Evolutionary conservation across 2,329 filamentous ascomycete genomes (phyloP), one percentile per base, ranked within the genome.

Genomic region (Pyrenochaeta sp.): DNA sequence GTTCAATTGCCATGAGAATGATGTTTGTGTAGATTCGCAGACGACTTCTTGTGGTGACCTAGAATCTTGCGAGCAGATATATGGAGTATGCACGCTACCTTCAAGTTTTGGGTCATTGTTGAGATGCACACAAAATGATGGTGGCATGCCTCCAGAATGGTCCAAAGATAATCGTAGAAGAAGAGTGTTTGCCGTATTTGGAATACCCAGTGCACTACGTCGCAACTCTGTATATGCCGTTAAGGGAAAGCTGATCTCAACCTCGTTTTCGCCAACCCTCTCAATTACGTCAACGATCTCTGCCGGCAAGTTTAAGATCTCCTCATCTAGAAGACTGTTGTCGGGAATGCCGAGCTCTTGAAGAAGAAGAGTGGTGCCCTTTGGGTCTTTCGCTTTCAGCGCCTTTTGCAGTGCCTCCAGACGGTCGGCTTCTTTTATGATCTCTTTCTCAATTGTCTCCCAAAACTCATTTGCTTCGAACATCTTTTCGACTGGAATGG

Each of bases 161-260:
- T 61, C 56, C 4, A 68, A 21, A n/a, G 44, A 58, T 1, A 75
- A 35, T 4, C 69, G 64, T n/a, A 74, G 41, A 15, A 71, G 41
- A 2, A 73, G 33, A 10, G 51, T 64, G 2, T 63, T 66, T 7
- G 70, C 65, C 3, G 27, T 42, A 11, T 37, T 40, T 6, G 64
- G 66, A 1, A 68, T 42, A 15, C 68, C 72, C 54, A 73, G 60
- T 3, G 61, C 69, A 5, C 20, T 44, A n/a, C 66, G 60, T 40
- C 73, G 62, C 2, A 74, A 46, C 1, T 63, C 56, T 1, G 64
- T 71, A 7, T 65, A 54, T 1, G 52, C 20, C 12, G 45, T 49
- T 11, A 75, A 43, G 4, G 66, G 60, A 29, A 75, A 72, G 30
- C 57, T 68, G 3, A 74, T 61, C 47, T 73, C 72, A 1, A 72